Base-by-base conservation (phyloP, 768 basidiomycete genomes). In the Pluteus cervinus region DNA sequence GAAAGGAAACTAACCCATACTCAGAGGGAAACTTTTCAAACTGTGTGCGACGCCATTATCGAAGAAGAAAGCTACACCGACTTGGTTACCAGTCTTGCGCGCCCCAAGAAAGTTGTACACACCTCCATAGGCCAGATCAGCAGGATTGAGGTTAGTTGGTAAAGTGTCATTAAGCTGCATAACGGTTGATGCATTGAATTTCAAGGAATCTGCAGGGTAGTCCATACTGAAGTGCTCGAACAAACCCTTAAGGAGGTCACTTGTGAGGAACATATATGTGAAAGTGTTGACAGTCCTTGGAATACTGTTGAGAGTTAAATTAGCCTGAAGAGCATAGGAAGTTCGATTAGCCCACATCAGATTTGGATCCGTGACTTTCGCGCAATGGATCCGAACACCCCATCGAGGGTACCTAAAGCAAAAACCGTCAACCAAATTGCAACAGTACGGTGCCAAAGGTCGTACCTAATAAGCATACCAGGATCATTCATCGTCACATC, bases 361-460 rank as follows among this genome's bases (percentile, higher is more conserved):
- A 4, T 46, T 25, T 2, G 49, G 42, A 28, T 61, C 47, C 5
- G 62, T 51, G 11, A 66, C 46, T 26, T 57, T 60, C 11, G 45
- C 39, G 42, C 66, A 69, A 24, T 54, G 57, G 4, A 60, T 62
- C 14, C 66, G 51, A 14, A 63, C 54, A 0, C 67, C 67, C 67
- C 67, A 68, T 39, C 58, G 50, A 11, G 66, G 61, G 41, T 59
- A 61, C 33, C 64, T 65, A 18, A 11, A 24, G 33, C 28, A 9
- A 11, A 29, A 26, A 25, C 22, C 32, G 36, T 24, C 32, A 22
- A 37, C 9, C 15, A 9, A 18, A n/a, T 29, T 12, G 33, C 10
- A 20, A 22, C 15, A 15, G 37, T 7, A 16, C 23, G 14, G 5
- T 32, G 8, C 8, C 5, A n/a, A 16, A 17, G 11, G 10, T 45